Conservation (phyloP, 371 early-diverging fungal genomes). For the Blastocladiella emersonii region DNA sequence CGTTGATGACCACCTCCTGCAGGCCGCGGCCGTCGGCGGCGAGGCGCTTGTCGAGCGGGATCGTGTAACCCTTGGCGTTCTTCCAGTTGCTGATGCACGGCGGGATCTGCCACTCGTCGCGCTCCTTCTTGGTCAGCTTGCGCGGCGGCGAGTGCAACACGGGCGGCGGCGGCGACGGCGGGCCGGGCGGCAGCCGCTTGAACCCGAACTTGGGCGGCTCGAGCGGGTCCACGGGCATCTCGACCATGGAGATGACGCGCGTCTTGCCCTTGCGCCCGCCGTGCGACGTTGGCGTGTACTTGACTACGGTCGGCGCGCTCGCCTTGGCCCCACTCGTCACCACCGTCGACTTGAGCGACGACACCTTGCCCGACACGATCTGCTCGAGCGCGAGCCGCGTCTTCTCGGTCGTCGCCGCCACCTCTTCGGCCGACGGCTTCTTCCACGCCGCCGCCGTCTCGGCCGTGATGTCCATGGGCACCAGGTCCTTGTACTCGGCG, state of each 20-base stretch:
- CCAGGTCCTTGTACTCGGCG: conserved; percentile 62
- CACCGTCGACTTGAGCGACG: conserved; percentile 52
- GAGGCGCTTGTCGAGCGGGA: conserved; percentile 92
- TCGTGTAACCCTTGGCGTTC: conserved; percentile 95
- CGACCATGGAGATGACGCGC: conserved; percentile 84
- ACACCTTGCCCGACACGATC: conserved; percentile 63
- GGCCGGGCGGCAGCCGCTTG: conserved; percentile 74
- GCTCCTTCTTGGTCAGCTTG: conserved; percentile 85
- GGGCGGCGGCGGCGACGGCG: conserved; percentile 89
- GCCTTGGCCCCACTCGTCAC: conserved; percentile 39
- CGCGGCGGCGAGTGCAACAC: conserved; percentile 95
- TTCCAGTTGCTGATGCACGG: conserved; percentile 98
- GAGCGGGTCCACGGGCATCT: conserved; percentile 90
- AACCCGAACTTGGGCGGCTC: conserved; percentile 84
- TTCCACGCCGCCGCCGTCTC: conserved; percentile 44
- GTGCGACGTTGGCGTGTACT: conserved; percentile 75
- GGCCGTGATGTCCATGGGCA: conserved; percentile 47
- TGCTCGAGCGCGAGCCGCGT: conserved; percentile 78
- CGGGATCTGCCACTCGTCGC: conserved; percentile 89
- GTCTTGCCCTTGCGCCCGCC: conserved; percentile 41
- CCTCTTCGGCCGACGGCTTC: conserved; percentile 63
- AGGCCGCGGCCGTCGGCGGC: conserved; percentile 93
- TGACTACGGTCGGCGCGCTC: conserved; percentile 61
- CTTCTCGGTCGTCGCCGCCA: conserved; percentile 68
- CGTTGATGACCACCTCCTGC: conserved; percentile 77